phyloP scores from a whole-genome alignment of 2,329 filamentous ascomycete genomes.

The Pseudocercospora macadamiae region DNA sequence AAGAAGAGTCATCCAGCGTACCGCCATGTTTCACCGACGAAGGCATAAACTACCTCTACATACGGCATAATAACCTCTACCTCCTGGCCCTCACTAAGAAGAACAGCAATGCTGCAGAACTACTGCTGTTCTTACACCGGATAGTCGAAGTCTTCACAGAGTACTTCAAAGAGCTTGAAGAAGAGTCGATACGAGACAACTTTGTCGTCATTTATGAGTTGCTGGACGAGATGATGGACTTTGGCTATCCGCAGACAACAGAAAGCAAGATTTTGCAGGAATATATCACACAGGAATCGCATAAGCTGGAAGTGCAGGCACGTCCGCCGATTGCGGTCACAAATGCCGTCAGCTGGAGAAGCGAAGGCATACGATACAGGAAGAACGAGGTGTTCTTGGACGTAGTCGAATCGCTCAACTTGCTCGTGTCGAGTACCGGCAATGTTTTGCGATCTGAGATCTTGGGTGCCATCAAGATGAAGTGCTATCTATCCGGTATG shows the following conservation, averaged over 20 bases:
- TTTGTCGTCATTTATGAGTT: slow-evolving; percentile 99
- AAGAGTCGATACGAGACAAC: slow-evolving; percentile 98
- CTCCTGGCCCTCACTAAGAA: slow-evolving; percentile 96
- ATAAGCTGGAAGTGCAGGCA: slow-evolving; percentile 96
- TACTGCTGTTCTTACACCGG: slow-evolving; percentile 96
- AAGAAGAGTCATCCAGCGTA: slow-evolving; percentile 97
- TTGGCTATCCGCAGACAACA: slow-evolving; percentile 97
- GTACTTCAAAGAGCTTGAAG: slow-evolving; percentile 98
- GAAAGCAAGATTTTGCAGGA: slow-evolving; percentile 98
- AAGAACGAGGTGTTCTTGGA: slow-evolving; percentile 99
- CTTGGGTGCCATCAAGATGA: slow-evolving; percentile 97
- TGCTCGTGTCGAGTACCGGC: slow-evolving; percentile 90
- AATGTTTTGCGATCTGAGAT: slow-evolving; percentile 97
- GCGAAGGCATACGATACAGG: slow-evolving; percentile 95
- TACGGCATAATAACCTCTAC: slow-evolving; percentile 98
- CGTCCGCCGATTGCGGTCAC: slow-evolving; percentile 96
- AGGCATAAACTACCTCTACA: slow-evolving; percentile 99
- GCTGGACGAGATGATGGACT: slow-evolving; percentile 99
- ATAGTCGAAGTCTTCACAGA: slow-evolving; percentile 99
- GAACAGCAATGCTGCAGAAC: slow-evolving; percentile 98
- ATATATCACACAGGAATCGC: slow-evolving; percentile 94
- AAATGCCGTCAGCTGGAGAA: slow-evolving; percentile 97
- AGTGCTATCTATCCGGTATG: slow-evolving; percentile 98
- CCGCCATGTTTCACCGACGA: slow-evolving; percentile 98
- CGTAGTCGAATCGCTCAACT: slow-evolving; percentile 93